phyloP scores from a whole-genome alignment of 164 flowering plant genomes.

The Liquidambar formosana region DNA sequence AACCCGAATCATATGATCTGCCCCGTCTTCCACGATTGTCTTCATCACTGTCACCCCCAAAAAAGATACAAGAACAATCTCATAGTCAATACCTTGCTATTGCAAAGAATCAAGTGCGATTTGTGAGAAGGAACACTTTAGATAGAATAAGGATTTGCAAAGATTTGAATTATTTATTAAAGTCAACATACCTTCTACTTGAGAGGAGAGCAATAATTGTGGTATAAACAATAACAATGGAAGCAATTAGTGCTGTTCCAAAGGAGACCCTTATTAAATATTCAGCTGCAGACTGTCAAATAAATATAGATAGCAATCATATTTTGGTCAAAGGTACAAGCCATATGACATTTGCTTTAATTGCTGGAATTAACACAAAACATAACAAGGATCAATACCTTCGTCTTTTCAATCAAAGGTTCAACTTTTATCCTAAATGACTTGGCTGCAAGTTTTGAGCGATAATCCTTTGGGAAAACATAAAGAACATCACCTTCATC shows the following conservation, averaged over 20 bases:
- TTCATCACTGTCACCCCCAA: conserved; percentile 61
- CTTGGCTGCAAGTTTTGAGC: conserved; percentile 80
- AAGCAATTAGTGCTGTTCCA: conserved; percentile 93
- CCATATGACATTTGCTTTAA: neutral
- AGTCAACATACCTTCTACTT: conserved; percentile 65
- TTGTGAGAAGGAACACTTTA: neutral
- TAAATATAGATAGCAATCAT: conserved; percentile 1
- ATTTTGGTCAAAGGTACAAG: conserved; percentile 3
- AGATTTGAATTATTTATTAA: conserved; percentile 1
- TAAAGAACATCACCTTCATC: conserved; percentile 97
- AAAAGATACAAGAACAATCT: neutral
- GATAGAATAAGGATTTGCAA: neutral
- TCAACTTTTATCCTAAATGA: conserved; percentile 80
- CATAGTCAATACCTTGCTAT: neutral
- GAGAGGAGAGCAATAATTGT: conserved; percentile 76
- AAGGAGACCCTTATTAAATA: conserved; percentile 83
- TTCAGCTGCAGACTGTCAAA: conserved; percentile 70
- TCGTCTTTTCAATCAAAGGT: conserved; percentile 79
- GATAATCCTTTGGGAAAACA: conserved; percentile 92
- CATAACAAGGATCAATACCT: conserved; percentile 47
- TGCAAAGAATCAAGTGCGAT: neutral
- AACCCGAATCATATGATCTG: conserved; percentile 72
- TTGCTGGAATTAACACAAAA: conserved; percentile 1
- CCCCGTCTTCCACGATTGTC: conserved; percentile 91
- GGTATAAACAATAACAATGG: conserved; percentile 87